Evolutionary conservation across 2,329 filamentous ascomycete genomes (phyloP).

Genomic region (Colletotrichum tropicicola): DNA sequence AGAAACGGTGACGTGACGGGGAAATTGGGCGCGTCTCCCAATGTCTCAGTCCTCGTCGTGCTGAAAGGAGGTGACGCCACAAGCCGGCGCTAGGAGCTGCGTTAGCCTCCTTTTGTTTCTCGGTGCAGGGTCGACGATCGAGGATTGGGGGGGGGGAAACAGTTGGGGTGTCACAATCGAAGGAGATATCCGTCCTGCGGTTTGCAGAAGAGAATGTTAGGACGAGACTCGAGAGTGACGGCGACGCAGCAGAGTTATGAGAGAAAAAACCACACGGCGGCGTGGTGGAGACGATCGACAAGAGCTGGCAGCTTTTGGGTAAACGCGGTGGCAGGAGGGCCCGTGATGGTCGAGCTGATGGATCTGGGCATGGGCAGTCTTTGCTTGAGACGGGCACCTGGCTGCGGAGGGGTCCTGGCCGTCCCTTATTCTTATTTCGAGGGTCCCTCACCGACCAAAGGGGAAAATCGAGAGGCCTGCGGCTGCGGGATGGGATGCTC

Average conservation of each 20-base stretch:
- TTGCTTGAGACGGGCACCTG: slow-evolving; percentile 8
- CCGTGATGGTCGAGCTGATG: neutral
- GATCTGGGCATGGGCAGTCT: neutral
- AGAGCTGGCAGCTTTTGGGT: neutral
- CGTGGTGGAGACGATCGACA: neutral
- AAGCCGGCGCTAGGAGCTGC: slow-evolving; percentile 6
- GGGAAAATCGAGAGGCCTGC: slow-evolving; percentile 9
- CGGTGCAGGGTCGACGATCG: neutral
- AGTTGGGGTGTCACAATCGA: neutral
- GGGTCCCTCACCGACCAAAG: neutral
- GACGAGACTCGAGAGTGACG: neutral
- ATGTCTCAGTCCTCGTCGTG: slow-evolving; percentile 22
- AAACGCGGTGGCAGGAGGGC: neutral
- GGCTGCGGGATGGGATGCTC: too few species aligned
- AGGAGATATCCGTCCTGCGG: neutral
- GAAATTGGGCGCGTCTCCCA: slow-evolving; percentile 27
- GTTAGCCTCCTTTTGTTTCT: slow-evolving; percentile 12
- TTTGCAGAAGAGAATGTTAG: neutral
- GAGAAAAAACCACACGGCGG: neutral
- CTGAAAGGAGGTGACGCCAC: slow-evolving; percentile 29
- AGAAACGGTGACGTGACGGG: slow-evolving; percentile 25
- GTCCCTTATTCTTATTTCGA: slow-evolving; percentile 29
- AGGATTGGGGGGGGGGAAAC: neutral
- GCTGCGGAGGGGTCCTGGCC: slow-evolving; percentile 4
- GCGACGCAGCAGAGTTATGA: neutral